Evolutionary conservation across 2,329 filamentous ascomycete species (phyloP).

Genomic region (Xylariaceae sp.): DNA sequence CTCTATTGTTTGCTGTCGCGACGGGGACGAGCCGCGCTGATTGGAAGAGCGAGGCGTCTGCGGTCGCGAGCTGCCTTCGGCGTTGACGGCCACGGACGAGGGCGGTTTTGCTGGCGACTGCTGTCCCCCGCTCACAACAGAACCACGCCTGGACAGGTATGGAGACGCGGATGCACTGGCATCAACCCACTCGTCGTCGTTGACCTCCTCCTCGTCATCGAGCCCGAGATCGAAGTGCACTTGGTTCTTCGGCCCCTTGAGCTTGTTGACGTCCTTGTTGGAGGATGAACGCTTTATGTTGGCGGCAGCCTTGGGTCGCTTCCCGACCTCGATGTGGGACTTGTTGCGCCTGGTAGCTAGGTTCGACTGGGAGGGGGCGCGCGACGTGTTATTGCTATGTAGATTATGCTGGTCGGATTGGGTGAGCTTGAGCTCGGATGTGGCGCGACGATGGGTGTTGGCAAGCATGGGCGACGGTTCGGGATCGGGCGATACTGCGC

Average conservation of each 20-base stretch:
- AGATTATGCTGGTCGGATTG: conserved; percentile 22
- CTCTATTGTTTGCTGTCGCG: conserved; percentile 34
- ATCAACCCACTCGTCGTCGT: conserved; percentile 61
- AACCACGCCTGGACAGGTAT: conserved; percentile 46
- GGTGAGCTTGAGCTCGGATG: conserved; percentile 47
- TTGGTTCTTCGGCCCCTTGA: conserved; percentile 41
- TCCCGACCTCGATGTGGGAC: conserved; percentile 51
- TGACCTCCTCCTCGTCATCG: conserved; percentile 47
- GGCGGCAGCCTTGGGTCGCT: conserved; percentile 45
- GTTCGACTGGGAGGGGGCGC: conserved; percentile 47
- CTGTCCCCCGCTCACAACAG: conserved; percentile 45
- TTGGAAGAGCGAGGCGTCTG: conserved; percentile 11
- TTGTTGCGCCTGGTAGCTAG: conserved; percentile 48
- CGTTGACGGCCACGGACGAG: conserved; percentile 31
- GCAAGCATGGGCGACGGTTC: conserved; percentile 33
- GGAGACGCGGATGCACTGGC: conserved; percentile 59
- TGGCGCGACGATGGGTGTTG: conserved; percentile 41
- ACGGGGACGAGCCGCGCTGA: background rate
- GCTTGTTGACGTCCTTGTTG: conserved; percentile 43
- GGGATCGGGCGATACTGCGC: conserved; percentile 39
- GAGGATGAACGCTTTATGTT: conserved; percentile 50
- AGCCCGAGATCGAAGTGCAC: conserved; percentile 61
- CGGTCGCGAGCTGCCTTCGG: conserved; percentile 30
- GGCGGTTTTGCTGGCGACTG: conserved; percentile 37
- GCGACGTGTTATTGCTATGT: background rate